Evolutionary conservation across 1,284 basidiomycete genomes (phyloP), one percentile per base, ranked within the genome.

Genomic region (Ganoderma leucocontextum): DNA sequence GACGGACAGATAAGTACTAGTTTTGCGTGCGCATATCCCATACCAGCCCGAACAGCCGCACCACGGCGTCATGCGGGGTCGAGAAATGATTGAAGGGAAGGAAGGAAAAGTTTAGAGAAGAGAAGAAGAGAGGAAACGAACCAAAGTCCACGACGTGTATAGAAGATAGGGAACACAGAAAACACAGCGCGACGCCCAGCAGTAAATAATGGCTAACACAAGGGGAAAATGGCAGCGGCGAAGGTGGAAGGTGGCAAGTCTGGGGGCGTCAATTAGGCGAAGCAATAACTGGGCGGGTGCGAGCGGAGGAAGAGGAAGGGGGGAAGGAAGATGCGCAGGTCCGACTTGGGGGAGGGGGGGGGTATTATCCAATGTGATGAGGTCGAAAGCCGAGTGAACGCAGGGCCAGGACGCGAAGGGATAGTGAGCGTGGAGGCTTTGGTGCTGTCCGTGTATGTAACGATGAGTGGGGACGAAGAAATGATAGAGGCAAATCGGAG

Each of bases 171-270:
- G 39, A 47, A 39, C 36, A 60, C 33, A 65, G 60, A 61, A 42
- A 57, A 36, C 62, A 65, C 69, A 67, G 61, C 33, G 62, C 70
- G 64, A 62, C 70, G 39, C 67, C 63, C 58, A 35, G 47, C 53
- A n/a, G 38, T 41, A 67, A 44, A 68, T 66, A 64, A 35, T n/a
- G 33, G 55, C 15, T n/a, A 9, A 13, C 35, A 38, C 41, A 15
- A 15, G 39, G 15, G 39, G 49, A 4, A 10, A 53, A 33, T 6
- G 25, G 22, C 10, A 12, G 9, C 52, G 52, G 5, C 15, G 29
- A 35, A 35, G 52, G 6, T 10, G 17, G 33, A 55, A 35, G 29
- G 13, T 15, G 33, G 17, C 29, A 55, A 35, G 52, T 35, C 35
- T 35, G 4, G 36, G 55, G 55, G 55, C 55, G 55, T 35, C 35